Evolutionary conservation across 192 early-diverging fungal genomes (phyloP).

Genomic region (Coemansia asiatica): DNA sequence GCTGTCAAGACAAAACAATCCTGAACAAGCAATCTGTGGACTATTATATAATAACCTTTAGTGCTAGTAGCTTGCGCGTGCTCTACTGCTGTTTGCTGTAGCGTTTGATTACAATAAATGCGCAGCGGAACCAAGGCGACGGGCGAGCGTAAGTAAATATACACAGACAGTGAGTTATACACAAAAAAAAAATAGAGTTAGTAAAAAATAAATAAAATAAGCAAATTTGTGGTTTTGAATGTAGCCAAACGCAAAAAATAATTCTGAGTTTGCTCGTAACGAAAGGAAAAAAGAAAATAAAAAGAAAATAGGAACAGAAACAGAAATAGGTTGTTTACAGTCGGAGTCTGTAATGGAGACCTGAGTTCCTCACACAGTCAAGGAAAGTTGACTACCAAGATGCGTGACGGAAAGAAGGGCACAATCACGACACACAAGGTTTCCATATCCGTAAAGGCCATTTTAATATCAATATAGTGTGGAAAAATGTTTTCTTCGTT

Average conservation of each 20-base stretch:
- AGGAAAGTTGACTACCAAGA: neutral
- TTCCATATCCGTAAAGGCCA: neutral
- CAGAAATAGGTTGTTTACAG: neutral
- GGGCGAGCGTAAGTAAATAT: neutral
- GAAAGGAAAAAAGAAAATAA: neutral
- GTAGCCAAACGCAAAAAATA: no score
- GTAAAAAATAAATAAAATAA: neutral
- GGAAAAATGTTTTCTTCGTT: neutral
- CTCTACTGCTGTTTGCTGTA: constrained; percentile 1
- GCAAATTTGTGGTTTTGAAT: no score
- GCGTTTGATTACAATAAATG: neutral
- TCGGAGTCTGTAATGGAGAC: neutral
- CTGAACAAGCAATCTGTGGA: neutral
- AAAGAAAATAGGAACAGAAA: neutral
- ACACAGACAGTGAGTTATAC: neutral
- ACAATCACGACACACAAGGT: neutral
- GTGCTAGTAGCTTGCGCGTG: neutral
- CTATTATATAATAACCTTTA: neutral
- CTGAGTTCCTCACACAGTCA: no score
- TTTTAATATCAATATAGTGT: neutral
- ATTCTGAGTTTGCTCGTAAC: no score
- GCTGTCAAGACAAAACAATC: neutral
- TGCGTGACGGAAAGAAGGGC: neutral
- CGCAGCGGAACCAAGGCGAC: neutral
- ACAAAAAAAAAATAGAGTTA: neutral